Percentiles rank a stretch among this genome's conserved stretches.
phyloP scores from a whole-genome alignment of 2,329 filamentous ascomycete species.

The Trichoderma harzianum region DNA sequence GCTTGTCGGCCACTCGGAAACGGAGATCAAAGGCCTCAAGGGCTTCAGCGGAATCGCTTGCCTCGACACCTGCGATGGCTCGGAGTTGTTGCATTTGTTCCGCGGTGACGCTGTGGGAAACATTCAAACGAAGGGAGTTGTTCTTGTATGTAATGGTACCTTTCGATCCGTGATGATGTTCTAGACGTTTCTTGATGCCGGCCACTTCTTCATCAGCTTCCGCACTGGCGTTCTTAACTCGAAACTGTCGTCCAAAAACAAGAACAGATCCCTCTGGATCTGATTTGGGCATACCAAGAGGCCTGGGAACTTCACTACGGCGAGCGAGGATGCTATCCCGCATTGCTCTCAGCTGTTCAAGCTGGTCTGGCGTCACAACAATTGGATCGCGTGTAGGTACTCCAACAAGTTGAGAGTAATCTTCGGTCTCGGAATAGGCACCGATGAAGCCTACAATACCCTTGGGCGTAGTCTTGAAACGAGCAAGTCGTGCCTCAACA shows the following conservation, averaged over 20 bases:
- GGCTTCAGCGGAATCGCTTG: neutral
- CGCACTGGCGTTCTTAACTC: neutral
- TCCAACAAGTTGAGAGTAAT: neutral
- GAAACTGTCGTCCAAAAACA: constrained; percentile 3
- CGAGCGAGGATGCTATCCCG: neutral
- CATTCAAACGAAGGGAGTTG: neutral
- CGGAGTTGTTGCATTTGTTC: neutral
- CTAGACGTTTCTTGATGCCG: neutral
- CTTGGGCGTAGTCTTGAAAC: constrained; percentile 5
- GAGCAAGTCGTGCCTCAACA: neutral
- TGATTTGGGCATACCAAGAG: neutral
- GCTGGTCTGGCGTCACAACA: neutral
- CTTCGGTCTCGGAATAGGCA: neutral
- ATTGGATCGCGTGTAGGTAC: neutral
- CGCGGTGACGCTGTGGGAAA: neutral
- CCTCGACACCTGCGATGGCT: neutral
- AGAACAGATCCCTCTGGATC: neutral
- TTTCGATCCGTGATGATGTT: neutral
- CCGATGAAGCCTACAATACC: constrained; percentile 4
- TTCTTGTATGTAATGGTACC: neutral
- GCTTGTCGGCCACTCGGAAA: neutral
- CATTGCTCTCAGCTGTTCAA: neutral
- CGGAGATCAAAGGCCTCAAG: constrained; percentile 2
- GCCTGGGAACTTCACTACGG: neutral
- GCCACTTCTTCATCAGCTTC: neutral